Percentiles rank a stretch among this genome's conserved stretches.
Evolutionary conservation across 2,329 filamentous ascomycete genomes (phyloP).

Genomic region (Arachnomyces sp.): DNA sequence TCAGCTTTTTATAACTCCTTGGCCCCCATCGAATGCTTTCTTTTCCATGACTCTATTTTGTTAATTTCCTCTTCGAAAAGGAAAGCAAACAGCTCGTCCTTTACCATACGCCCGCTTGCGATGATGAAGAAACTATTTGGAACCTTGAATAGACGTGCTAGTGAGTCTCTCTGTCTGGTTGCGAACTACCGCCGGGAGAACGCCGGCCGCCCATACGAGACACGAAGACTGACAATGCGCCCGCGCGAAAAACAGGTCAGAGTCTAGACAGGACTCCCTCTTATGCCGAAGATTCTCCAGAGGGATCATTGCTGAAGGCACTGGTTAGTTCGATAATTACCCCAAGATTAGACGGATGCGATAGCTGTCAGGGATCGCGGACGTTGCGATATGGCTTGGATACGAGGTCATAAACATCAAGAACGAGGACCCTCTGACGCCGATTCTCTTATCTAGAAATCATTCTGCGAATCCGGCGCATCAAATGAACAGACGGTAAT

Average conservation of each 20-base stretch:
- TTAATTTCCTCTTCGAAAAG: too few species aligned
- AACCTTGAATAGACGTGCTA: conserved; percentile 24
- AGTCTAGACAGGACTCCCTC: conserved; percentile 14
- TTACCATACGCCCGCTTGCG: too few species aligned
- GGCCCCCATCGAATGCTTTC: too few species aligned
- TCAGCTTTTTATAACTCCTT: too few species aligned
- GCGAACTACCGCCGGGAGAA: conserved; percentile 1
- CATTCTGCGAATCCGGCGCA: conserved; percentile 68
- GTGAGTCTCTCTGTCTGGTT: conserved; percentile 16
- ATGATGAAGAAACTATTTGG: conserved; percentile 32
- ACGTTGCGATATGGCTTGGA: conserved; percentile 1
- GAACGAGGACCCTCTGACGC: not conserved
- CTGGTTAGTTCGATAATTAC: conserved; percentile 24
- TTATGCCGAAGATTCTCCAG: conserved; percentile 31
- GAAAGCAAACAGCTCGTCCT: too few species aligned
- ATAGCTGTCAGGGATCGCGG: not conserved
- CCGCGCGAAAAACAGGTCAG: conserved; percentile 3
- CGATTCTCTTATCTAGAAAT: conserved; percentile 46
- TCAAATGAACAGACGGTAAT: conserved; percentile 50
- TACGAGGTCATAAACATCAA: not conserved
- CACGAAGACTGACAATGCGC: conserved; percentile 1
- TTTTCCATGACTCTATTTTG: too few species aligned
- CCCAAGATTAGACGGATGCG: too few species aligned
- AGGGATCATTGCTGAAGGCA: conserved; percentile 33
- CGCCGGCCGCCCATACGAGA: not conserved